Evolutionary conservation across 495 filamentous ascomycete genomes (phyloP), one percentile per base, ranked within the genome.

Genomic region (Jackrogersella multiformis): DNA sequence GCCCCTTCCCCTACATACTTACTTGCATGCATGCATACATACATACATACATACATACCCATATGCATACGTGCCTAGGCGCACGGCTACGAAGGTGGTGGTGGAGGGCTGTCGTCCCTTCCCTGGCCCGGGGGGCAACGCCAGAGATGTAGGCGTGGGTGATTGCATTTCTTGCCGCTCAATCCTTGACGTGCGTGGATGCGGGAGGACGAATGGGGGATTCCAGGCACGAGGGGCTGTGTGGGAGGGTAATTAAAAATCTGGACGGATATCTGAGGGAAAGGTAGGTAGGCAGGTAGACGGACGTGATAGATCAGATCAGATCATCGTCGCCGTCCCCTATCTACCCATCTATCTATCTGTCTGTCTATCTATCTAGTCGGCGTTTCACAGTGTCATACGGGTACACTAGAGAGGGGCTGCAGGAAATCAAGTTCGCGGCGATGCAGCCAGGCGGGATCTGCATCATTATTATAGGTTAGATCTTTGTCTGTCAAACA

Each of bases 361-460:
- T n/a, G n/a, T n/a, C n/a, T n/a, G n/a, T 28, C 56, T 62, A 59
- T 41, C 45, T 49, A 46, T 46, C 42, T 26, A 10, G 42, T 12
- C 23, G 7, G 34, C 55, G 61, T 69, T 45, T 10, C 61, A 65
- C 66, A 38, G 32, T 36, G 49, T 69, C 44, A 56, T 10, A 63
- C 61, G 48, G 59, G 32, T 15, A 24, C 56, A 60, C 61, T 41
- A 57, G 23, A 55, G 64, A 53, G 41, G 60, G 56, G 56, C 34
- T 61, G 61, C 56, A 61, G 15, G 66, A 57, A 66, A 70, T 58
- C 67, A 65, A n/a, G 56, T 66, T 70, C 67, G 61, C 56, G 52
- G 56, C 57, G 52, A 51, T 68, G 65, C 58, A 68, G 53, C 51
- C 30, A 63, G 67, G 56, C 61, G 35, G 56, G 67, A 70, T 70